These are phyloP conservation scores for Zopfia rhizophila DNA, from an alignment of 2,329 filamentous ascomycete genomes.

Conservation along the genomic window DNA sequence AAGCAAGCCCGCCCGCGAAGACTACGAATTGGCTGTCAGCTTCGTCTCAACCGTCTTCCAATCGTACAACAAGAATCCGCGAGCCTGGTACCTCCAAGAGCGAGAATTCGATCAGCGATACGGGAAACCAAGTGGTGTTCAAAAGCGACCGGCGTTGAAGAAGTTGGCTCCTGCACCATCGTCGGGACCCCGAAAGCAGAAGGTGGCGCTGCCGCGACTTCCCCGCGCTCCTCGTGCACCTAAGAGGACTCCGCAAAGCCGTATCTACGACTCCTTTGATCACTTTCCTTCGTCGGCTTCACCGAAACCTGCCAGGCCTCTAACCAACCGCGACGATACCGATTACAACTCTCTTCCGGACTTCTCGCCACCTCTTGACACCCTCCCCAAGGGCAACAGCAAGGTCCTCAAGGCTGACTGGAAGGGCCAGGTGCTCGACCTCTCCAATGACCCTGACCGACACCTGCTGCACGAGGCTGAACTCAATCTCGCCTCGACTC, in stretches of 20 bases:
- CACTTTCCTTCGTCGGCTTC: slow-evolving; percentile 39
- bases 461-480: slow-evolving; percentile 82
- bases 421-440: slow-evolving; percentile 83
- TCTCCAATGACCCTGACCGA: slow-evolving; percentile 76
- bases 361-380: slow-evolving; percentile 74
- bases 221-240: slow-evolving; percentile 45
- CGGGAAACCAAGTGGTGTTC: slow-evolving; percentile 55
- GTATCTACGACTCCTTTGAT: slow-evolving; percentile 50
- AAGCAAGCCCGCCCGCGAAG: slow-evolving; percentile 46
- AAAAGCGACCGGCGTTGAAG: slow-evolving; percentile 49
- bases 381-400: slow-evolving; percentile 69
- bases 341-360: slow-evolving; percentile 79
- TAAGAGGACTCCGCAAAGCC: slow-evolving; percentile 47
- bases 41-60: slow-evolving; percentile 47
- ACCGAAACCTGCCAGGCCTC: slow-evolving; percentile 49
- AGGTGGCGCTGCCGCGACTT: slow-evolving; percentile 45
- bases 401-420: slow-evolving; percentile 86
- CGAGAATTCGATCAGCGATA: slow-evolving; percentile 62
- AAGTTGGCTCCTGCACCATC: slow-evolving; percentile 51
- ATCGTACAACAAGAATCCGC: slow-evolving; percentile 53
- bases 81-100: slow-evolving; percentile 54
- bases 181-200: slow-evolving; percentile 40
- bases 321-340: slow-evolving; percentile 81
- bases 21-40: slow-evolving; percentile 48
- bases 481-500: slow-evolving; percentile 76